Conservation (phyloP, 2,329 filamentous ascomycete species). For the Penicillium sp. region DNA sequence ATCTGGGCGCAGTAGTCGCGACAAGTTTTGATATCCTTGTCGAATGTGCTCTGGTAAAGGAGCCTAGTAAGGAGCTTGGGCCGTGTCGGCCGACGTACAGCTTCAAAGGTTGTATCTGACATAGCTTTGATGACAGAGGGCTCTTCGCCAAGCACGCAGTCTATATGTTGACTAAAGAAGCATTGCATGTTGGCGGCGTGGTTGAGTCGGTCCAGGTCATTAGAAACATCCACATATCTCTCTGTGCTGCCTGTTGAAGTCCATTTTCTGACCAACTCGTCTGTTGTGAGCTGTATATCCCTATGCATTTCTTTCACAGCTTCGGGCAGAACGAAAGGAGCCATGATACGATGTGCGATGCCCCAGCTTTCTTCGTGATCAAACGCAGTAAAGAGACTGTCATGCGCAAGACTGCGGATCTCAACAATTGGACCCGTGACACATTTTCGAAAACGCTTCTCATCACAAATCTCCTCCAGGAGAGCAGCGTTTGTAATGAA, state of each 20-base stretch:
- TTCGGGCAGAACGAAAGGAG: slow-evolving; percentile 47
- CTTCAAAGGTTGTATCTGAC: slow-evolving; percentile 57
- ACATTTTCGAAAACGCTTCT: slow-evolving; percentile 58
- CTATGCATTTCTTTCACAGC: slow-evolving; percentile 43
- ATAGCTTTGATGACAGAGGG: slow-evolving; percentile 55
- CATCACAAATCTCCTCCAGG: slow-evolving; percentile 64
- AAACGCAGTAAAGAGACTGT: slow-evolving; percentile 66
- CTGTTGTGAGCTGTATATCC: slow-evolving; percentile 52
- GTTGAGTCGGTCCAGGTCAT: slow-evolving; percentile 55
- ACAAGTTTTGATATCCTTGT: slow-evolving; percentile 54
- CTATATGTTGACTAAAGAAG: slow-evolving; percentile 54
- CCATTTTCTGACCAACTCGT: slow-evolving; percentile 55
- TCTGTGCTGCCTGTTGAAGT: slow-evolving; percentile 30
- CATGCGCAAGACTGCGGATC: slow-evolving; percentile 60
- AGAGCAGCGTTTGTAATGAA: slow-evolving; percentile 56
- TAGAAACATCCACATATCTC: slow-evolving; percentile 48
- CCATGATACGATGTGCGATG: slow-evolving; percentile 56
- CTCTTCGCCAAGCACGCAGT: slow-evolving; percentile 48
- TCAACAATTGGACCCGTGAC: slow-evolving; percentile 56
- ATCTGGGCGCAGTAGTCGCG: slow-evolving; percentile 57
- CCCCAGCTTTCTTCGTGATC: slow-evolving; percentile 58
- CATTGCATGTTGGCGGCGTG: slow-evolving; percentile 53
- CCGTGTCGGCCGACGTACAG: slow-evolving; percentile 55
- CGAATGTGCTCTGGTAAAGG: slow-evolving; percentile 54
- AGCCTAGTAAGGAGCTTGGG: slow-evolving; percentile 55